phyloP scores from a whole-genome alignment of 2,329 filamentous ascomycete genomes.

The Epichloe sp. region DNA sequence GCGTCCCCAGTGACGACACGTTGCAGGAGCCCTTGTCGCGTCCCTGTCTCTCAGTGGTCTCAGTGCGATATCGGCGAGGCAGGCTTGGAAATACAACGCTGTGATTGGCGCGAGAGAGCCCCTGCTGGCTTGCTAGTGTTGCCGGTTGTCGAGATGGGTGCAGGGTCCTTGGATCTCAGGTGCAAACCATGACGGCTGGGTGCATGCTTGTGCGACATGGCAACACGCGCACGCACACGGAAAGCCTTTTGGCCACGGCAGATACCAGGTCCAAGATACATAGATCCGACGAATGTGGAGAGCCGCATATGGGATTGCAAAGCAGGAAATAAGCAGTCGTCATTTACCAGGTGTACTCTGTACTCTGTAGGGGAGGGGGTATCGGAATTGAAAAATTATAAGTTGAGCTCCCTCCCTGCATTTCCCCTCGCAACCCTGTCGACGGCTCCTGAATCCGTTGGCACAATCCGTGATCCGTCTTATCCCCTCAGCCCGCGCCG shows the following conservation, averaged over 20 bases:
- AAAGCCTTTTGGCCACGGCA: conserved; percentile 3
- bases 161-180: neutral
- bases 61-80: conserved; percentile 20
- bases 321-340: neutral
- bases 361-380: no score
- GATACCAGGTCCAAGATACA: conserved; percentile 11
- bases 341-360: neutral
- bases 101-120: conserved; percentile 17
- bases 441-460: no score
- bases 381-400: neutral
- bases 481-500: no score
- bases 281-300: conserved; percentile 13
- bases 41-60: neutral
- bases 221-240: conserved; percentile 2
- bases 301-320: conserved; percentile 5
- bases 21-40: conserved; percentile 5
- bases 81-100: conserved; percentile 16
- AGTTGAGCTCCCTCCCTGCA: neutral
- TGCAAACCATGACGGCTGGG: conserved; percentile 4
- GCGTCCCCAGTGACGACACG: conserved; percentile 5
- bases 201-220: neutral
- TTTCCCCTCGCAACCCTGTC: no score
- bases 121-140: neutral
- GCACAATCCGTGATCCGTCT: no score
- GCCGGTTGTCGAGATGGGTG: neutral